Percentiles rank a stretch among this genome's conserved stretches.
phyloP scores from a whole-genome alignment of 495 filamentous ascomycete genomes.

The Cercophora sp. region DNA sequence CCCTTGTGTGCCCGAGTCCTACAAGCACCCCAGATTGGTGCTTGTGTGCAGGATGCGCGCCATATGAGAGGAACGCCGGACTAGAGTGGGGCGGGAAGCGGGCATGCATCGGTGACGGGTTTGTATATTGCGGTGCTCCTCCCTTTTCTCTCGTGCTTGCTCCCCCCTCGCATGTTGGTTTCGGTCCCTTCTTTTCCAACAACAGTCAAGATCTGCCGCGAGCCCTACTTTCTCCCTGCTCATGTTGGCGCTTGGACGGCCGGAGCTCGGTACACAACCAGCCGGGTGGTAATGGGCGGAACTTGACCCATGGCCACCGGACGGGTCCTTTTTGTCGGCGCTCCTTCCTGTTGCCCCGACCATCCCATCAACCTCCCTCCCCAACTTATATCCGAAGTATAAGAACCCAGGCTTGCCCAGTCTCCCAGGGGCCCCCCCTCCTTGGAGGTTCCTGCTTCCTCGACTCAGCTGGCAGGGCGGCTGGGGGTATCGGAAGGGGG shows the following conservation, averaged over 20 bases:
- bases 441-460: no score
- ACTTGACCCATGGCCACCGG: background rate
- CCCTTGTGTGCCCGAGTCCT: conserved; percentile 1
- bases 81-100: background rate
- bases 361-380: background rate
- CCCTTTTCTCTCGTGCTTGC: background rate
- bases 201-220: conserved; percentile 11
- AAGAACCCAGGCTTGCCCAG: background rate
- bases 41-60: background rate
- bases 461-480: no score
- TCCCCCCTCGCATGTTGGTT: background rate
- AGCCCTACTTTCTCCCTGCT: background rate
- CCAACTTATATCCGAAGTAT: background rate
- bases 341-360: background rate
- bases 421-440: background rate
- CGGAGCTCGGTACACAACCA: conserved; percentile 5
- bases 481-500: no score
- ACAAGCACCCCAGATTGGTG: conserved; percentile 10
- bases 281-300: background rate
- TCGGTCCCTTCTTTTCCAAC: conserved; percentile 6
- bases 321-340: background rate
- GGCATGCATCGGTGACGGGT: conserved; percentile 14
- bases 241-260: background rate
- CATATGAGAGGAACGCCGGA: background rate
- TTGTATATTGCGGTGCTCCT: conserved; percentile 10